Percentiles rank a stretch among this genome's conserved stretches.
Conservation (phyloP, 192 early-diverging fungal species). For the Podila epigama region DNA sequence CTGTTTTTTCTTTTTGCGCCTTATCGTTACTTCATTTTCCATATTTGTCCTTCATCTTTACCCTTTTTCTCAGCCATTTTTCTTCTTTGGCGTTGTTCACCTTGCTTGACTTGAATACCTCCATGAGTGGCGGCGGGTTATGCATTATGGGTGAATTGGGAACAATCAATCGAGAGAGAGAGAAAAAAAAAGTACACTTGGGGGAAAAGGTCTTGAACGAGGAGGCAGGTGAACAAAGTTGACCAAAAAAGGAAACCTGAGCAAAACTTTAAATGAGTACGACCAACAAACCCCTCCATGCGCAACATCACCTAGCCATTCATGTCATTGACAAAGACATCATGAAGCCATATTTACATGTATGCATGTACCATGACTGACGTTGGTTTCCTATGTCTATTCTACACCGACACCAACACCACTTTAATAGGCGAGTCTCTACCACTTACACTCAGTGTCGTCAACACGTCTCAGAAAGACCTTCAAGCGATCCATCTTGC, state of each 20-base stretch:
- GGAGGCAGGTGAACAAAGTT: not conserved
- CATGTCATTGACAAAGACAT: no score
- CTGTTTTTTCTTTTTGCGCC: not conserved
- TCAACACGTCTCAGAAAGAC: conserved; percentile 13
- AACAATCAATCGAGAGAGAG: not conserved
- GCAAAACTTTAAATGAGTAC: no score
- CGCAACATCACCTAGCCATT: no score
- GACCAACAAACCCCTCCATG: no score
- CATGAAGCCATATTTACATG: no score
- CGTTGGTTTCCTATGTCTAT: no score
- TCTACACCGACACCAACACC: not conserved
- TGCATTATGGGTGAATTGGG: no score
- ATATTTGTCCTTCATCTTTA: not conserved
- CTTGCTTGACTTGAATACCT: no score
- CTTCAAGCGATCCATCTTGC: conserved; percentile 23
- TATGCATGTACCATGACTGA: no score
- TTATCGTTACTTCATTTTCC: not conserved
- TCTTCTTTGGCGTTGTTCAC: no score
- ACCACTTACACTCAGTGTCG: conserved; percentile 14
- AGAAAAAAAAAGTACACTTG: not conserved
- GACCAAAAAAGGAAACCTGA: not conserved
- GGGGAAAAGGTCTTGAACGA: not conserved
- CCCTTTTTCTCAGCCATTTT: no score
- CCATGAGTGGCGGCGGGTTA: no score
- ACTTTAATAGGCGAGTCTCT: conserved; percentile 14